Evolutionary conservation across 106 monocot species (phyloP), one percentile per base, ranked within the genome.

Genomic region (Ottelia alismoides): DNA sequence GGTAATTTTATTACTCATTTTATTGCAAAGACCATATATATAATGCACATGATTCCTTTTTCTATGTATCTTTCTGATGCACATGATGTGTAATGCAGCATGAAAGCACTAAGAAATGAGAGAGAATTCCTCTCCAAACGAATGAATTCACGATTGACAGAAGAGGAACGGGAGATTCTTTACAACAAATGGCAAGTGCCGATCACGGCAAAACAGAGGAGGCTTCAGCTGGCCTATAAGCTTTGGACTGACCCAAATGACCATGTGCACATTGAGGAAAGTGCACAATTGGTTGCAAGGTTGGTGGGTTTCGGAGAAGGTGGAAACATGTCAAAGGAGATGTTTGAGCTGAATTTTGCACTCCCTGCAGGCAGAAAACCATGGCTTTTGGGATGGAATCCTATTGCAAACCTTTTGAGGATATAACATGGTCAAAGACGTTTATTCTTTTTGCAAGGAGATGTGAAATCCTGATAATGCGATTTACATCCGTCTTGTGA

Each of bases 291-390:
- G 14, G 96, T 98, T 56, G 96, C 96, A 10, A 72, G 74, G 25
- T 46, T 98, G 57, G 96, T 98, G 0, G 96, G 85, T 20, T 85
- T 92, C 52, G 78, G 85, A 45, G 91, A 92, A 21, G 75, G 81
- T 53, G 84, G 81, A 16, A 81, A 76, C 56, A 64, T 74, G 44
- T 60, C 73, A n/a, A 85, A 85, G 56, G 91, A 92, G 62, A 92
- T 92, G 84, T 92, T 92, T 22, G 85, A 85, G 73, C 81, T 92
- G 16, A 92, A 92, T 55, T 81, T 84, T 48, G 61, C 85, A 19
- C 25, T 73, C 50, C 91, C 91, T 7, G 58, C 66, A 18, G 80
- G 63, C 35, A 92, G 74, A 70, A 84, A 70, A 52, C 77, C 90
- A 22, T 94, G 93, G 93, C 72, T 88, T 30, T 58, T 84, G 10